Conservation (phyloP, 495 filamentous ascomycete genomes). For the Paragyromitra xinjiangensis region DNA sequence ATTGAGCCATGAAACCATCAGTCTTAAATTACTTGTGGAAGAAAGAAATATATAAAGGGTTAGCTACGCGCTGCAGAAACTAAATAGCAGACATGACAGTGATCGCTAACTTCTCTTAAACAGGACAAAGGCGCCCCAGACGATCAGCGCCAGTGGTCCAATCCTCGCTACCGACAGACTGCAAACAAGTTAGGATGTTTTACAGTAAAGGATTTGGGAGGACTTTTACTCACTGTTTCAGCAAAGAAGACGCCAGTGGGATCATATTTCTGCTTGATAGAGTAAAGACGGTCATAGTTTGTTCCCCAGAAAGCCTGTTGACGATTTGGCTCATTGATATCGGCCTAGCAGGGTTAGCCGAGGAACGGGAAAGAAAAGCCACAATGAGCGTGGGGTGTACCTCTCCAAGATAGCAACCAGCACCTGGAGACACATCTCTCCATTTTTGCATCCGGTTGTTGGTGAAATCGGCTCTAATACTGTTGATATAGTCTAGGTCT, state of each 20-base stretch:
- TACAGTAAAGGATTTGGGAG: not conserved
- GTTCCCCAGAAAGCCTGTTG: slow-evolving; percentile 66
- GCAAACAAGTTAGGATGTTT: not conserved
- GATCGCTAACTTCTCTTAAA: not conserved
- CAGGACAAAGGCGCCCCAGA: slow-evolving; percentile 45
- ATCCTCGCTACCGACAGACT: slow-evolving; percentile 63
- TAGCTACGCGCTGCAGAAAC: not conserved
- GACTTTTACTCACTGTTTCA: slow-evolving; percentile 51
- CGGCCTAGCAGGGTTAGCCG: slow-evolving; percentile 47
- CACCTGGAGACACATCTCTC: slow-evolving; percentile 59
- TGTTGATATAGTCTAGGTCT: slow-evolving; percentile 13
- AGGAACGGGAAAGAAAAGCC: no score
- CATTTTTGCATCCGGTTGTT: slow-evolving; percentile 62
- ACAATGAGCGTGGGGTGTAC: not conserved
- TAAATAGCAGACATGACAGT: not conserved
- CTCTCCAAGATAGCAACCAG: slow-evolving; percentile 64
- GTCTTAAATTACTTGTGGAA: no score
- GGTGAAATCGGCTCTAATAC: slow-evolving; percentile 27
- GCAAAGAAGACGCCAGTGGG: slow-evolving; percentile 65
- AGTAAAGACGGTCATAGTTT: slow-evolving; percentile 60
- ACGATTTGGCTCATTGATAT: slow-evolving; percentile 70
- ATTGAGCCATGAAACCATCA: no score
- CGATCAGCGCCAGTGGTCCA: slow-evolving; percentile 57
- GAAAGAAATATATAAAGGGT: not conserved
- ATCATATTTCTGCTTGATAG: slow-evolving; percentile 66